Percentiles rank a stretch among this genome's conserved stretches.
phyloP scores from a whole-genome alignment of 2,329 filamentous ascomycete species.

The Helotiales sp. region DNA sequence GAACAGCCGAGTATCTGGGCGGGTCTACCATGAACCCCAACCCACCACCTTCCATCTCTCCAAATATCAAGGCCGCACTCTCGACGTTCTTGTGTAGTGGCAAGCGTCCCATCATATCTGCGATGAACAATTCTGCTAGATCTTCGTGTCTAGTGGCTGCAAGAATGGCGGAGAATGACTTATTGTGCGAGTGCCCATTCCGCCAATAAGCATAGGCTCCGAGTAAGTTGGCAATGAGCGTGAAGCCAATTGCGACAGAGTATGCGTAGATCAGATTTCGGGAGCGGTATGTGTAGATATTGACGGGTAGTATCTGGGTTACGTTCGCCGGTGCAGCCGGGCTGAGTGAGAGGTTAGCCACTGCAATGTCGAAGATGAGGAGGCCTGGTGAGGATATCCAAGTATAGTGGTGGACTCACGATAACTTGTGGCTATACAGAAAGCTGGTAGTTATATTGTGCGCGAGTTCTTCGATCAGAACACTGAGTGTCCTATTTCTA shows the following conservation, averaged over 20 bases:
- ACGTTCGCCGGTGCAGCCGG: background rate
- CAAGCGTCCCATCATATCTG: slow-evolving; percentile 10
- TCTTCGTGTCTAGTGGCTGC: slow-evolving; percentile 16
- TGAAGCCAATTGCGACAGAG: slow-evolving; percentile 14
- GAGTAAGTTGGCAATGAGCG: slow-evolving; percentile 14
- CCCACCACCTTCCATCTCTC: slow-evolving; percentile 7
- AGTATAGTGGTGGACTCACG: too few relatives aligned
- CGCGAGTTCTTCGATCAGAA: slow-evolving; percentile 9
- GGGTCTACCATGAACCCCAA: slow-evolving; percentile 3
- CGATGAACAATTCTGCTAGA: slow-evolving; percentile 9
- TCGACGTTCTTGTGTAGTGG: slow-evolving; percentile 11
- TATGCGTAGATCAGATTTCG: slow-evolving; percentile 19
- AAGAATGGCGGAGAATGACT: slow-evolving; percentile 23
- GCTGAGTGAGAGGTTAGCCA: background rate
- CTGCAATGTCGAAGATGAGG: background rate
- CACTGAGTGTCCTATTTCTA: slow-evolving; percentile 7
- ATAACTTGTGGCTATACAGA: slow-evolving; percentile 8
- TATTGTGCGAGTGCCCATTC: slow-evolving; percentile 21
- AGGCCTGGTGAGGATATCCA: too few relatives aligned
- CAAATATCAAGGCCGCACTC: slow-evolving; percentile 6
- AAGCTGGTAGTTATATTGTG: slow-evolving; percentile 14
- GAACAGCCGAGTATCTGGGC: too few relatives aligned
- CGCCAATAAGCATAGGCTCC: slow-evolving; percentile 19
- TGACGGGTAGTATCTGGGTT: slow-evolving; percentile 5
- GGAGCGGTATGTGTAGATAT: slow-evolving; percentile 18